These are phyloP conservation scores for Poteriospumella lacustris DNA, from an alignment of 108 stramenopile species.

Conservation along the genomic window DNA sequence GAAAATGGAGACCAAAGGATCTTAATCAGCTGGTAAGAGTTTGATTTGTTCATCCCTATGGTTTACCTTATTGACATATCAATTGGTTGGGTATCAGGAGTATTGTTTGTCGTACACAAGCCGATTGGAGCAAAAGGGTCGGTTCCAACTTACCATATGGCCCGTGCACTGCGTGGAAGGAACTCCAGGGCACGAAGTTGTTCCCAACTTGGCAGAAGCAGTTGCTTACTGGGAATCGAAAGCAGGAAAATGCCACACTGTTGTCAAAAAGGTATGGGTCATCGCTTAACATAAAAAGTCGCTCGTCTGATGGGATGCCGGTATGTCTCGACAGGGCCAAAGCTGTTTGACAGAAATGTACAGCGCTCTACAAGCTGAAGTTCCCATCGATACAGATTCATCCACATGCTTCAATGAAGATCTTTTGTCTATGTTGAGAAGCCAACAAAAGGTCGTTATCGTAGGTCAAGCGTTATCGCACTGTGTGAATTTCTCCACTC, in stretches of 20 bases:
- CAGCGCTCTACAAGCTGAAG: constrained; percentile 77
- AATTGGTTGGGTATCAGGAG: constrained; percentile 21
- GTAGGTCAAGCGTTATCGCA: constrained; percentile 89
- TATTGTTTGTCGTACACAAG: constrained; percentile 41
- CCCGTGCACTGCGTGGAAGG: constrained; percentile 92
- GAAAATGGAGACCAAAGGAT: constrained; percentile 47
- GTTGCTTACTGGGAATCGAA: constrained; percentile 30
- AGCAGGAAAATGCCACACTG: too few relatives aligned
- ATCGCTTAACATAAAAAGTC: too few relatives aligned
- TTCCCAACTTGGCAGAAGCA: not conserved
- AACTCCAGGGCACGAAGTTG: constrained; percentile 54
- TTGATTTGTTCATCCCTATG: too few relatives aligned
- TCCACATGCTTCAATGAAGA: constrained; percentile 54
- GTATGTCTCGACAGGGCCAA: constrained; percentile 72
- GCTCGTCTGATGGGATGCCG: too few relatives aligned
- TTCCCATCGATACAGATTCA: constrained; percentile 56
- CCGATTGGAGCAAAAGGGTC: constrained; percentile 61
- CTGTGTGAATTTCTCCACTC: constrained; percentile 77
- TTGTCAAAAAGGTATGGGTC: too few relatives aligned
- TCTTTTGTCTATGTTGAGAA: constrained; percentile 48
- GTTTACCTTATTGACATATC: too few relatives aligned
- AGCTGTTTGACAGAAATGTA: constrained; percentile 84
- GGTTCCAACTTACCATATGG: constrained; percentile 77
- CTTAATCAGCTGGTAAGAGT: too few relatives aligned
- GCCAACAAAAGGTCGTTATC: constrained; percentile 50